These are phyloP conservation scores for Alternaria sp. DNA, from an alignment of 2,329 filamentous ascomycete genomes.

Conservation along the genomic window DNA sequence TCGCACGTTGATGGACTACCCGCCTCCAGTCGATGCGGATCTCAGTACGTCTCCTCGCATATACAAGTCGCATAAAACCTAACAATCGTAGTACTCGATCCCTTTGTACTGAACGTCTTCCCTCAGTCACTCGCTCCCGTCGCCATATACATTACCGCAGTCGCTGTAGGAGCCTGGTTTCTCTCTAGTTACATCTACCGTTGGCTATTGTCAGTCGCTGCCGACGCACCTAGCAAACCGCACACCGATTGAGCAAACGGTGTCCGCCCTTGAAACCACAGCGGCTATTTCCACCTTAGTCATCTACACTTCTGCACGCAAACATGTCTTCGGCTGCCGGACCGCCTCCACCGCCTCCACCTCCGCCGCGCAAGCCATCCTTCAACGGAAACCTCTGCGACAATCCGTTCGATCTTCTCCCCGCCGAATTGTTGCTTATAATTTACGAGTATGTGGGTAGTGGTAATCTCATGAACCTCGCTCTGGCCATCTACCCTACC, in stretches of 20 bases:
- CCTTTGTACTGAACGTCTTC: conserved; percentile 80
- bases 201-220: conserved; percentile 37
- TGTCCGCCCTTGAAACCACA: neutral
- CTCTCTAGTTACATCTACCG: conserved; percentile 56
- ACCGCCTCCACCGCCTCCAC: conserved; percentile 25
- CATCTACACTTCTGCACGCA: neutral
- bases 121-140: conserved; percentile 80
- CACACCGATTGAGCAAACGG: conserved; percentile 42
- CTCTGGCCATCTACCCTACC: conserved; percentile 57
- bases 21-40: conserved; percentile 79
- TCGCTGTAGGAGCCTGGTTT: conserved; percentile 64
- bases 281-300: neutral
- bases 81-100: conserved; percentile 73
- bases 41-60: conserved; percentile 56
- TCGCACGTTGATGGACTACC: conserved; percentile 74
- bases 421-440: conserved; percentile 57
- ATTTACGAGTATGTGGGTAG: conserved; percentile 54
- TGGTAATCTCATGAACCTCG: conserved; percentile 55
- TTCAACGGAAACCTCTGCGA: neutral
- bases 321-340: conserved; percentile 37
- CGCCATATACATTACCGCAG: conserved; percentile 69
- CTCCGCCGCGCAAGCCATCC: conserved; percentile 22
- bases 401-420: conserved; percentile 51
- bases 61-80: conserved; percentile 9
- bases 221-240: conserved; percentile 33